Evolutionary conservation across 352 stramenopile species (phyloP), one percentile per base, ranked within the genome.

Genomic region (Phytophthora meadii): DNA sequence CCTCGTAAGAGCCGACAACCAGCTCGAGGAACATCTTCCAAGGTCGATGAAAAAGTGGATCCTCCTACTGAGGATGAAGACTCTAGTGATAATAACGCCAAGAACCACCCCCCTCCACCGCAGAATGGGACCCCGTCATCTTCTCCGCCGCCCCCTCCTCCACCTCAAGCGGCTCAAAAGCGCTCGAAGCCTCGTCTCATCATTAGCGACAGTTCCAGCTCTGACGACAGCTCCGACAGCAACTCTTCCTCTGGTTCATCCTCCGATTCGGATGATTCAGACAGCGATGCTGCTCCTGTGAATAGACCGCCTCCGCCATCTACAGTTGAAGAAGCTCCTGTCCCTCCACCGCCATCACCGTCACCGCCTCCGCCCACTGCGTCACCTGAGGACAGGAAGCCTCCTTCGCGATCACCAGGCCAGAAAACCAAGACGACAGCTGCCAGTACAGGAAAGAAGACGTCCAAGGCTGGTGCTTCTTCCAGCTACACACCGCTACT

Each of bases 131-230:
- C 30, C 39, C 32, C 55, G 15, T 52, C 59, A 19, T 52, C 58
- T 53, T 68, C 54, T 40, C 67, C 74, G 48, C 65, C 32, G 27
- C 76, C 72, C 28, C 71, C 65, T 14, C 76, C 74, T 15, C 65
- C 72, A 50, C 64, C 63, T 6, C 72, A 71, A 63, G 39, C 62
- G 37, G 44, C 42, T 48, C 67, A 74, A 45, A 75, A 72, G 45
- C 66, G 58, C 12, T 17, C 56, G 40, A 82, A 79, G 57, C 30
- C 61, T 17, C 77, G 71, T 5, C 73, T 89, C 8, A 58, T 79
- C 24, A 76, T 88, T 42, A 91, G 78, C 49, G 76, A 85, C 42
- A 93, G 77, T 58, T 90, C 82, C 1, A 92, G 81, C 66, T 90
- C 82, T 12, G 81, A 91, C 1, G 74, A 72, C 27, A 84, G 70